phyloP scores from a whole-genome alignment of 1,284 basidiomycete genomes.

The Irpex rosettiformis region DNA sequence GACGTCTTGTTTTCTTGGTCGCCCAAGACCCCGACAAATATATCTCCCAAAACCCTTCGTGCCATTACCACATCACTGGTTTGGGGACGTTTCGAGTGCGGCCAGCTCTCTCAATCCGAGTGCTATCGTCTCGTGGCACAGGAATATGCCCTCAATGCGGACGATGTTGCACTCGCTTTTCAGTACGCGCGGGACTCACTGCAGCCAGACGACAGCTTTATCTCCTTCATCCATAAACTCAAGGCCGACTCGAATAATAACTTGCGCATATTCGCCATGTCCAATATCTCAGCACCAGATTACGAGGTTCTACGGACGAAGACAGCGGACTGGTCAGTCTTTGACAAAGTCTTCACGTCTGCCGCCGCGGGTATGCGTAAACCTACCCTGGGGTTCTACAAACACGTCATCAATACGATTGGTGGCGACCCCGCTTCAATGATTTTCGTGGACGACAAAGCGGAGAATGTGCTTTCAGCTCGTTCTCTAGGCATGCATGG shows the following conservation, averaged over 20 bases:
- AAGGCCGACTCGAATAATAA: conserved; percentile 30
- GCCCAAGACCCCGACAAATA: conserved; percentile 40
- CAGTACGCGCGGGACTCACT: conserved; percentile 40
- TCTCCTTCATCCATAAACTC: conserved; percentile 41
- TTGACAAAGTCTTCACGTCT: conserved; percentile 49
- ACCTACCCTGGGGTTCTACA: conserved; percentile 52
- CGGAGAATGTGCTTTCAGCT: conserved; percentile 56
- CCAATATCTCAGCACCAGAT: conserved; percentile 51
- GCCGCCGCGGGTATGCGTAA: conserved; percentile 45
- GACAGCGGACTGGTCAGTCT: conserved; percentile 43
- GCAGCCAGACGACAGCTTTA: conserved; percentile 36
- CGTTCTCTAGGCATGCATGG: conserved; percentile 53
- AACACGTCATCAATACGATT: conserved; percentile 41
- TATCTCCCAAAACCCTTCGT: conserved; percentile 40
- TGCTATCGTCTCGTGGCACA: conserved; percentile 37
- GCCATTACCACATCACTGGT: conserved; percentile 42
- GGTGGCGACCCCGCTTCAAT: conserved; percentile 39
- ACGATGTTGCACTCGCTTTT: conserved; percentile 39
- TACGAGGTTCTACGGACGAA: conserved; percentile 39
- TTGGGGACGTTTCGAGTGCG: conserved; percentile 56
- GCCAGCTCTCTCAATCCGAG: conserved; percentile 37
- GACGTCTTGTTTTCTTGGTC: conserved; percentile 60
- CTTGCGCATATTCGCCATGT: conserved; percentile 47
- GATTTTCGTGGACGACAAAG: conserved; percentile 57
- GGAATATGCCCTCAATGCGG: conserved; percentile 35